Conservation (phyloP, 2,329 filamentous ascomycete genomes). For the Ilyonectria robusta region DNA sequence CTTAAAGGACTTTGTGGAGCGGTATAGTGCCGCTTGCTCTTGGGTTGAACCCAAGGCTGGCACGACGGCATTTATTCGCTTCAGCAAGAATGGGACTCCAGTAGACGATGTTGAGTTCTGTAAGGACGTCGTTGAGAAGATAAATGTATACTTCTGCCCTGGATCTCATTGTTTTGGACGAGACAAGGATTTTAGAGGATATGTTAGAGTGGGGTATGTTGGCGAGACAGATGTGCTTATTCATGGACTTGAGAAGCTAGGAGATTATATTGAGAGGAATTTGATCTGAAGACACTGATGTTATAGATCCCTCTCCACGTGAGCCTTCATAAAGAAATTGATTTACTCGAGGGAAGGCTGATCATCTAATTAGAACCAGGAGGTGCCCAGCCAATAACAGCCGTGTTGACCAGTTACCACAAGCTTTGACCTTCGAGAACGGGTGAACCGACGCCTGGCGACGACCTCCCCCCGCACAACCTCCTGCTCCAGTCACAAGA, state of each 20-base stretch:
- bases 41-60: slow-evolving; percentile 7
- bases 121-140: neutral
- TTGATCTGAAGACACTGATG: neutral
- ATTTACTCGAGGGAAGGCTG: too few species aligned
- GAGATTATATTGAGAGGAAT: neutral
- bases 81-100: neutral
- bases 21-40: neutral
- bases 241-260: slow-evolving; percentile 1
- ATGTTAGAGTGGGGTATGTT: slow-evolving; percentile 6
- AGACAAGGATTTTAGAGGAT: neutral
- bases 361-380: too few species aligned
- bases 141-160: neutral
- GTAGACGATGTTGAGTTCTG: slow-evolving; percentile 11
- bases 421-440: too few species aligned
- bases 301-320: too few species aligned
- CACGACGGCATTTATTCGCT: slow-evolving; percentile 7
- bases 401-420: too few species aligned
- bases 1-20: neutral
- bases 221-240: neutral
- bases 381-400: too few species aligned
- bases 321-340: too few species aligned
- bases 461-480: too few species aligned
- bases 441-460: too few species aligned
- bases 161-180: slow-evolving; percentile 5
- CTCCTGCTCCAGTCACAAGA: too few species aligned